A percentile compares a stretch with the other conserved stretches of the same genome.
Conservation (phyloP, 305 asterid genomes). For the Rubia tinctorum region DNA sequence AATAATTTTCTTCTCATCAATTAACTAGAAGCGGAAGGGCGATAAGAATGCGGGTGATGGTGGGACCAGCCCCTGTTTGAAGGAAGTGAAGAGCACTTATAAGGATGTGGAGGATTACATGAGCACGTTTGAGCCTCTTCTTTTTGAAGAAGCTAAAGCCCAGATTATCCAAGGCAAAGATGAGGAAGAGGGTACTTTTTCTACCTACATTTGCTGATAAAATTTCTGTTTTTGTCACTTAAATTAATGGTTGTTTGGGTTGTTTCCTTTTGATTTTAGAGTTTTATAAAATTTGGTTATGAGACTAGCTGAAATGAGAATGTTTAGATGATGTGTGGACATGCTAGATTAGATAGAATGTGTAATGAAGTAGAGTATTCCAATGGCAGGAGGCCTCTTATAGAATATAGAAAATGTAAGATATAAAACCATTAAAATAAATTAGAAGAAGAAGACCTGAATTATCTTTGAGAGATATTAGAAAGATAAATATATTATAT, state of each 20-base stretch:
- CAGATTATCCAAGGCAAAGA: slow-evolving; percentile 62
- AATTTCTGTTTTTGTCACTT: not conserved
- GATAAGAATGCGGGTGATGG: slow-evolving; percentile 27
- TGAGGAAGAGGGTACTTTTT: slow-evolving; percentile 65
- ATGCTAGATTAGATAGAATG: too few relatives aligned
- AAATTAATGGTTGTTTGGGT: not conserved
- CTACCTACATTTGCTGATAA: not conserved
- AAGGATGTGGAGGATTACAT: slow-evolving; percentile 76
- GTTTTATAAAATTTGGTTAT: not conserved
- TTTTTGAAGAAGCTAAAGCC: slow-evolving; percentile 94
- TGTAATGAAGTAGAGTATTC: too few relatives aligned
- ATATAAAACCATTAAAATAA: too few relatives aligned
- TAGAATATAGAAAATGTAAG: too few relatives aligned
- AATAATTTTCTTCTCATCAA: not conserved
- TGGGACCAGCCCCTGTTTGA: slow-evolving; percentile 38
- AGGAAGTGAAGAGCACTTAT: slow-evolving; percentile 66
- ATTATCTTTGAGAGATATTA: not conserved
- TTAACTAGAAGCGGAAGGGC: slow-evolving; percentile 33
- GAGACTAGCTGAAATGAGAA: too few relatives aligned
- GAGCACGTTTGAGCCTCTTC: slow-evolving; percentile 77
- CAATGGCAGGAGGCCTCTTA: too few relatives aligned
- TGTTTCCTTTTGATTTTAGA: not conserved
- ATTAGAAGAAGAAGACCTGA: not conserved
- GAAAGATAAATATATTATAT: not conserved
- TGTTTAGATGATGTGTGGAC: not conserved